Percentiles rank a stretch among this genome's conserved stretches.
These are phyloP conservation scores for Talaromyces trachyspermus DNA, from an alignment of 495 filamentous ascomycete genomes.

Conservation along the genomic window DNA sequence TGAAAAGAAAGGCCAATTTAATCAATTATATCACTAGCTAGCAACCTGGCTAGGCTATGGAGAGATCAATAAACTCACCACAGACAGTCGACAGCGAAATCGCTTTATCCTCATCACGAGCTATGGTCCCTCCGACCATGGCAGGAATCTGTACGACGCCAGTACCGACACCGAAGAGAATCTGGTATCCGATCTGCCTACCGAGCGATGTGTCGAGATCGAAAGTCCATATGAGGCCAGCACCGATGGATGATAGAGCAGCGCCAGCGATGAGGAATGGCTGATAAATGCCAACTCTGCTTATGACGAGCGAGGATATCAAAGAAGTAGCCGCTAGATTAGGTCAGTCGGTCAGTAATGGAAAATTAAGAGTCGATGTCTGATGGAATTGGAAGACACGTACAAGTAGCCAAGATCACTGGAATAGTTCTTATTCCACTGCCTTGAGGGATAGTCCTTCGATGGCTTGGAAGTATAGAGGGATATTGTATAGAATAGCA, in stretches of 20 bases:
- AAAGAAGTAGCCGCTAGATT: not conserved
- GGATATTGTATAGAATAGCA: slow-evolving; percentile 38
- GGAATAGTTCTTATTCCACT: not conserved
- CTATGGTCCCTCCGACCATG: not conserved
- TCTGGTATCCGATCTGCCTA: slow-evolving; percentile 33
- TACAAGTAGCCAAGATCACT: not conserved
- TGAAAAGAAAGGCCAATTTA: not conserved
- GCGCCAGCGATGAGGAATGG: slow-evolving; percentile 53
- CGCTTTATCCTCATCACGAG: not conserved
- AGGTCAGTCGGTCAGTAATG: not conserved
- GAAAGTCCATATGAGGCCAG: slow-evolving; percentile 39
- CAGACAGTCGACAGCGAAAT: not conserved
- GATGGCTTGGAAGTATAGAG: slow-evolving; percentile 47
- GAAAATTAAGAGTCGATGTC: not conserved
- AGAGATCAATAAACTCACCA: not conserved
- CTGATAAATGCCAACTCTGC: slow-evolving; percentile 57
- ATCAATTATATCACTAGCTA: too few species aligned
- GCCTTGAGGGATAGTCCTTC: slow-evolving; percentile 18
- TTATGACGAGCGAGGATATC: not conserved
- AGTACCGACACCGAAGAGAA: slow-evolving; percentile 3
- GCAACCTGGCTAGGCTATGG: not conserved
- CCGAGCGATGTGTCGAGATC: slow-evolving; percentile 13
- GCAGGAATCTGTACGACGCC: not conserved
- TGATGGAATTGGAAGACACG: not conserved
- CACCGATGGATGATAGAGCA: slow-evolving; percentile 49